phyloP scores from a whole-genome alignment of 352 stramenopile genomes.

The Phytophthora hibernalis region DNA sequence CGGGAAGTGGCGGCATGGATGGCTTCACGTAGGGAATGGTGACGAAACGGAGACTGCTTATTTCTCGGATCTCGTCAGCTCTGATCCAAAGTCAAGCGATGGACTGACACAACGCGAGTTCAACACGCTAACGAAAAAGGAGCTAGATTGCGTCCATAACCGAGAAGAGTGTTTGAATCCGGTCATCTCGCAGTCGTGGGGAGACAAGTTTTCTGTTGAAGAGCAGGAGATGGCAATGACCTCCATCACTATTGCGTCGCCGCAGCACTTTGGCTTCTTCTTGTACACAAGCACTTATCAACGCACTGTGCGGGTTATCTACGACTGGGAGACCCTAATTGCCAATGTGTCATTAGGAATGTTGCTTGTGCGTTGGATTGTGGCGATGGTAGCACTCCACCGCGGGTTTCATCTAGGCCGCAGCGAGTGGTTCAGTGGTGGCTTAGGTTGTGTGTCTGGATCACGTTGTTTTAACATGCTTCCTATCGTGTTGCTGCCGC shows the following conservation, averaged over 20 bases:
- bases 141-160: slow-evolving; percentile 41
- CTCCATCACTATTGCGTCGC: slow-evolving; percentile 41
- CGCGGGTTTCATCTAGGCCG: slow-evolving; percentile 26
- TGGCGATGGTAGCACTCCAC: slow-evolving; percentile 51
- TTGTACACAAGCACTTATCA: slow-evolving; percentile 21
- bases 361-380: slow-evolving; percentile 52
- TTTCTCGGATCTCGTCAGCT: slow-evolving; percentile 50
- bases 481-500: slow-evolving; percentile 48
- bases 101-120: slow-evolving; percentile 46
- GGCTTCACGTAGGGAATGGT: slow-evolving; percentile 43
- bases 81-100: slow-evolving; percentile 25
- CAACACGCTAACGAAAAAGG: slow-evolving; percentile 35
- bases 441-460: slow-evolving; percentile 48
- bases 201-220: slow-evolving; percentile 36
- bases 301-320: slow-evolving; percentile 34
- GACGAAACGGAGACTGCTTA: slow-evolving; percentile 26
- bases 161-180: slow-evolving; percentile 16
- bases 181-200: slow-evolving; percentile 15
- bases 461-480: slow-evolving; percentile 51
- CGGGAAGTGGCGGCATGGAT: slow-evolving; percentile 51
- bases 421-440: slow-evolving; percentile 38
- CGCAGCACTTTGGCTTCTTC: slow-evolving; percentile 48
- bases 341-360: slow-evolving; percentile 47
- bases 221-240: slow-evolving; percentile 25
- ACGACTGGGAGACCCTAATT: slow-evolving; percentile 57